Conservation (phyloP, 176 grass and related monocot genomes). For the Poa annua region DNA sequence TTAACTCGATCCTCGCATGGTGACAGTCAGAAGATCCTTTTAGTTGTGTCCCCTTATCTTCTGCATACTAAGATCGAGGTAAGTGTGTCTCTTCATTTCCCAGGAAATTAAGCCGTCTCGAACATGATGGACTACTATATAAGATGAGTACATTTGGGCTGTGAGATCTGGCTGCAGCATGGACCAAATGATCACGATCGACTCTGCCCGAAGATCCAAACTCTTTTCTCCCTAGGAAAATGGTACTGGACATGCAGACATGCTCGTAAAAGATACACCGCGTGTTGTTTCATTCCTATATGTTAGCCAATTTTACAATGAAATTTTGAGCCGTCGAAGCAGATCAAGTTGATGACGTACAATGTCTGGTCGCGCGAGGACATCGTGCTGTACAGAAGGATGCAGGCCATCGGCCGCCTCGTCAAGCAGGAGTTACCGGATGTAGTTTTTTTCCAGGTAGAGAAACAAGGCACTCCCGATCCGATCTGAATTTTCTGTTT, state of each 20-base stretch:
- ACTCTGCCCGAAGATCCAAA: background rate
- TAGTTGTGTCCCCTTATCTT: background rate
- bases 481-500: background rate
- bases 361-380: slow-evolving; percentile 40
- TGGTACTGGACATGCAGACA: background rate
- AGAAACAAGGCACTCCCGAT: background rate
- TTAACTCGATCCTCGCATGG: background rate
- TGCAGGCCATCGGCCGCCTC: background rate
- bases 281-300: background rate
- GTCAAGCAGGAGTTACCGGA: background rate
- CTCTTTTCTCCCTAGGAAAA: background rate
- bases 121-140: background rate
- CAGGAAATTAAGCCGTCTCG: background rate
- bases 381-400: slow-evolving; percentile 21
- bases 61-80: background rate
- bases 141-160: background rate
- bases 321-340: background rate
- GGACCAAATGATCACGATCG: background rate
- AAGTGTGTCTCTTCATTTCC: background rate
- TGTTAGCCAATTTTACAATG: background rate
- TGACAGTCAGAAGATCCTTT: background rate
- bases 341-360: slow-evolving; percentile 43
- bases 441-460: slow-evolving; percentile 39
- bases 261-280: background rate
- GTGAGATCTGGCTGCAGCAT: too few species aligned